These are phyloP conservation scores for Cladorrhinum sp. DNA, from an alignment of 2,329 filamentous ascomycete species.

Conservation along the genomic window DNA sequence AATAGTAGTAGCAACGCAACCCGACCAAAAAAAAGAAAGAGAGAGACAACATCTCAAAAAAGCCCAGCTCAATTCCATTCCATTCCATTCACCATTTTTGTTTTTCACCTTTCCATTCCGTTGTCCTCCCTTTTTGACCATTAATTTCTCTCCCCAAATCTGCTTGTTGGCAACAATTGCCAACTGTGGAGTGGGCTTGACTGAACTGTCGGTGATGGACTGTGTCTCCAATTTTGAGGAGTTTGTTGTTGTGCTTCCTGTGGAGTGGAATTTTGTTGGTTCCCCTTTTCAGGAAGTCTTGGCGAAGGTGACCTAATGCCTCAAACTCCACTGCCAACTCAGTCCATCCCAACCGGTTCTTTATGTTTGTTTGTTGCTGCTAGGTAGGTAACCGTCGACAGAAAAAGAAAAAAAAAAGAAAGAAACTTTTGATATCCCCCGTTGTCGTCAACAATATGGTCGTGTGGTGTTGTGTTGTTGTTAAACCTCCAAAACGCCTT, in stretches of 20 bases:
- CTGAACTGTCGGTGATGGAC: neutral
- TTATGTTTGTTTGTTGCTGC: neutral
- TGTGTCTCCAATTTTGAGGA: neutral
- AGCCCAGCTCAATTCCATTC: neutral
- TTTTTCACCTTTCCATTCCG: neutral
- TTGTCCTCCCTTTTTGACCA: neutral
- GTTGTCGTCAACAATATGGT: conserved; percentile 7
- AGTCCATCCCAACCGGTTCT: neutral
- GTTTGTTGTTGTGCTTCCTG: neutral
- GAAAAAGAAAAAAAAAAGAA: neutral
- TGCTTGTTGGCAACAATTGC: neutral
- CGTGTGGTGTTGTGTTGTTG: neutral
- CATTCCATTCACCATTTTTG: neutral
- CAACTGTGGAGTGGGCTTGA: neutral
- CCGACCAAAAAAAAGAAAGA: neutral
- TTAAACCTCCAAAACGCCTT: conserved; percentile 19
- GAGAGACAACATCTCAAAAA: neutral
- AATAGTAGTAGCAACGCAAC: neutral
- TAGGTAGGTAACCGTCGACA: neutral
- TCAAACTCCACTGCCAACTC: neutral
- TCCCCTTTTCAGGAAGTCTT: neutral
- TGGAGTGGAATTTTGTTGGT: neutral
- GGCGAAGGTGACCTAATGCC: neutral
- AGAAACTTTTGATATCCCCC: conserved; percentile 18
- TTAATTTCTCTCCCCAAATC: neutral